Conservation (phyloP, 345 rosid species). For the Luvunga scandens region DNA sequence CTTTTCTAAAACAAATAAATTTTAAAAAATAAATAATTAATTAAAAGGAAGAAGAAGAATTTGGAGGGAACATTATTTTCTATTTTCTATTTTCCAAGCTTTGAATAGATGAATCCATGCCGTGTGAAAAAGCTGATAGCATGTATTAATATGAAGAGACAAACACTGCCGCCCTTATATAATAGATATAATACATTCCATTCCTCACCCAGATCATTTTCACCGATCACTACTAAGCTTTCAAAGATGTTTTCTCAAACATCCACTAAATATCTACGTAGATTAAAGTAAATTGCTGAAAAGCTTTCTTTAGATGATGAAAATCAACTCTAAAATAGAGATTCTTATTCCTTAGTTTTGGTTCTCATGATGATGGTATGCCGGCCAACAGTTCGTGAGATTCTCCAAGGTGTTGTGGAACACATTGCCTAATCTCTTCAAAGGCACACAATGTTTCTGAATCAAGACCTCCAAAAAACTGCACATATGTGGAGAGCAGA, state of each 20-base stretch:
- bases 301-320: not conserved
- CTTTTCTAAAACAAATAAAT: too few relatives aligned
- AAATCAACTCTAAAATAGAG: not conserved
- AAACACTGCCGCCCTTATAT: not conserved
- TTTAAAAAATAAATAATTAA: too few relatives aligned
- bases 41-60: too few relatives aligned
- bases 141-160: not conserved
- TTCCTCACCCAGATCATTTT: not conserved
- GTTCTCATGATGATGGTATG: conserved; percentile 38
- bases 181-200: not conserved
- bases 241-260: not conserved
- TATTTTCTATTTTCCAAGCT: too few relatives aligned
- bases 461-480: conserved; percentile 90
- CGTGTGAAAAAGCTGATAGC: not conserved
- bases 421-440: conserved; percentile 75
- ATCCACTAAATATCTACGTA: not conserved
- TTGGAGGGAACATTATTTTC: too few relatives aligned
- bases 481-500: conserved; percentile 4
- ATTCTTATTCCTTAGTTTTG: not conserved
- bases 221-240: not conserved
- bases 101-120: not conserved
- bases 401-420: conserved; percentile 49
- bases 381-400: conserved; percentile 49
- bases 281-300: not conserved
- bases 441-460: conserved; percentile 78